These are phyloP conservation scores for Rhodotorula babjevae DNA, from an alignment of 768 basidiomycete species.

Conservation along the genomic window DNA sequence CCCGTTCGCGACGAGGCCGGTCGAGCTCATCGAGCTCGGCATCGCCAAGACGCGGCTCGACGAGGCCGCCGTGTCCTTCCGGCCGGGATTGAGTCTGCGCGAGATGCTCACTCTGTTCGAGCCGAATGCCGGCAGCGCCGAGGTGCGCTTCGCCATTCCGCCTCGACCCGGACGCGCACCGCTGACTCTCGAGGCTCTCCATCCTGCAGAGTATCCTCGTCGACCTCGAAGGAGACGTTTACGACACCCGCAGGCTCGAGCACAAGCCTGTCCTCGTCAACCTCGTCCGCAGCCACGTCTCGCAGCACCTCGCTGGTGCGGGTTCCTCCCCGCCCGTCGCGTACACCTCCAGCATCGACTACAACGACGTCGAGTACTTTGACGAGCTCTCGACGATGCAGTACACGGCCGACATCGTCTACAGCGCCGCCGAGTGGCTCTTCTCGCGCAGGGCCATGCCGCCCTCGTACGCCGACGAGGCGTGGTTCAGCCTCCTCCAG, in stretches of 20 bases:
- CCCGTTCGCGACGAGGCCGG: background rate
- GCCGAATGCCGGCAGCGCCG: too few relatives aligned
- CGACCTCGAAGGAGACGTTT: background rate
- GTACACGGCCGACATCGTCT: background rate
- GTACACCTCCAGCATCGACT: background rate
- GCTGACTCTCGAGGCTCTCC: background rate
- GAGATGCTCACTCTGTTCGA: background rate
- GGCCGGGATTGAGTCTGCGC: background rate
- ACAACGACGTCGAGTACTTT: background rate
- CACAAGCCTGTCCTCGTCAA: background rate
- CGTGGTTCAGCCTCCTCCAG: background rate
- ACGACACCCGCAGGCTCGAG: background rate
- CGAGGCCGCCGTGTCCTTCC: fast-evolving
- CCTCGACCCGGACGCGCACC: background rate
- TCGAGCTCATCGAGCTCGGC: background rate
- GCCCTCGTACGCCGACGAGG: background rate
- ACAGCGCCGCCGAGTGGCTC: background rate
- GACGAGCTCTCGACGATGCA: background rate
- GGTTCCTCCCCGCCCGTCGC: too few relatives aligned
- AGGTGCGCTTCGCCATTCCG: too few relatives aligned
- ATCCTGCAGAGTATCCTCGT: background rate
- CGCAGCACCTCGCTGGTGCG: background rate
- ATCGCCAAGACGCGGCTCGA: background rate
- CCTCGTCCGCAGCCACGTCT: background rate
- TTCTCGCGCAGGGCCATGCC: background rate